These are phyloP conservation scores for Saccharomycopsis capsularis DNA, from an alignment of 805 yeast species.

Conservation along the genomic window DNA sequence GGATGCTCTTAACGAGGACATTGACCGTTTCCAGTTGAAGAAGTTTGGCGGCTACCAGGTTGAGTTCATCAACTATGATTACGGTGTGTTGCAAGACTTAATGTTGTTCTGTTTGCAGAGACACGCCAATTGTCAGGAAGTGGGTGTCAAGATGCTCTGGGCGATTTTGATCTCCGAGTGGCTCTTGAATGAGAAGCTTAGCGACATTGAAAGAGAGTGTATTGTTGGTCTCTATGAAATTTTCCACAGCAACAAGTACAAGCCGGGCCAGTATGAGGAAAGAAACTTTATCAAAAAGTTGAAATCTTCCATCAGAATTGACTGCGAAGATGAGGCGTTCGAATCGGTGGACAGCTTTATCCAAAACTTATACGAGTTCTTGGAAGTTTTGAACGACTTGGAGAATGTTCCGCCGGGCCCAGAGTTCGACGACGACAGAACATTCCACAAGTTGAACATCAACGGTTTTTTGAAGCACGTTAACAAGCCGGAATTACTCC, in stretches of 20 bases:
- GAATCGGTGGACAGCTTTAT: constrained; percentile 43
- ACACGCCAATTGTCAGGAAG: constrained; percentile 50
- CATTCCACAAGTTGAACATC: constrained; percentile 69
- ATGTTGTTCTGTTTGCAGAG: constrained; percentile 64
- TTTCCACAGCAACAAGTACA: constrained; percentile 49
- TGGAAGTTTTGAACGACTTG: constrained; percentile 58
- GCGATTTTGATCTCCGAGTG: constrained; percentile 63
- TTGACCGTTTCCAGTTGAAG: constrained; percentile 50
- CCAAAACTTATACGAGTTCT: constrained; percentile 50
- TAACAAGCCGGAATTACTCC: constrained; percentile 71
- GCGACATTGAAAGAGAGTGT: constrained; percentile 57
- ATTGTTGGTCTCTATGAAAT: constrained; percentile 57
- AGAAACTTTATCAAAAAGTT: constrained; percentile 44
- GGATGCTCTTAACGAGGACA: constrained; percentile 49
- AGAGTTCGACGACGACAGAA: constrained; percentile 82
- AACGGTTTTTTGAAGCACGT: constrained; percentile 72
- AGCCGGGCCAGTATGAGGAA: constrained; percentile 52
- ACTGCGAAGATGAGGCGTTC: constrained; percentile 59
- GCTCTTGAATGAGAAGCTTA: constrained; percentile 47
- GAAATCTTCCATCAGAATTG: constrained; percentile 44
- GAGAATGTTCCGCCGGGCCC: constrained; percentile 70
- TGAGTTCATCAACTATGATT: constrained; percentile 50
- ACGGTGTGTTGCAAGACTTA: constrained; percentile 55
- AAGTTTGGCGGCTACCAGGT: constrained; percentile 68
- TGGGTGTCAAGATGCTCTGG: constrained; percentile 66